Base-by-base conservation (phyloP, 768 basidiomycete genomes). In the Phlebiopsis gigantea region DNA sequence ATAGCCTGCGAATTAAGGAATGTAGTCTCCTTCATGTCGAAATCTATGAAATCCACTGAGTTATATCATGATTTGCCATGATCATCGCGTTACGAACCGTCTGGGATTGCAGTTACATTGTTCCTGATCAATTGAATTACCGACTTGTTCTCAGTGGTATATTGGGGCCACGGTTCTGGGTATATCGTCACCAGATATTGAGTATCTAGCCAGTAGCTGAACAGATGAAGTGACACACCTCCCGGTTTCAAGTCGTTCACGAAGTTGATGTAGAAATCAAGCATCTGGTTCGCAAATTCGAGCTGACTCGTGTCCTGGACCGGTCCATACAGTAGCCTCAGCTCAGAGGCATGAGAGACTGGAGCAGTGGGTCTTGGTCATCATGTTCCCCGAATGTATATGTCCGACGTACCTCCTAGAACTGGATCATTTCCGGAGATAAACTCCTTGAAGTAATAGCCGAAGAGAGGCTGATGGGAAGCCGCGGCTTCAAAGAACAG, bases 181-280 rank as follows among this genome's bases (percentile, higher is more conserved):
- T 79, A 50, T n/a, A 34, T 6, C 19, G 41, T 45, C 29, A 42
- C 21, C 54, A 29, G 46, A 49, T 43, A 10, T 39, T 15, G 17
- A 14, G n/a, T n/a, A n/a, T n/a, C n/a, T n/a, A n/a, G n/a, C n/a
- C n/a, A n/a, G n/a, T n/a, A 34, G 44, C 22, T 6, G 29, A 30
- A 22, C 39, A 43, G 41, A 24, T 10, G 19, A 46, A n/a, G 22
- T 15, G 17, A 7, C 19, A 68, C 57, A 83, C 83, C 46, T 34
- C 83, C 82, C 3, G 82, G 84, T 57, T 77, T 72, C 50, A 84
- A 71, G 59, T 84, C 79, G 60, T 76, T 70, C 19, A 83, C 71
- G 60, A 85, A 85, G 50, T 75, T 78, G 69, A 84, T 73, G 61
- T 79, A 84, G 53, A 80, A 81, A 59, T 79, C 79, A 1, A 75